Base-by-base conservation (phyloP, 192 early-diverging fungal genomes). In the Physocladia obscura region DNA sequence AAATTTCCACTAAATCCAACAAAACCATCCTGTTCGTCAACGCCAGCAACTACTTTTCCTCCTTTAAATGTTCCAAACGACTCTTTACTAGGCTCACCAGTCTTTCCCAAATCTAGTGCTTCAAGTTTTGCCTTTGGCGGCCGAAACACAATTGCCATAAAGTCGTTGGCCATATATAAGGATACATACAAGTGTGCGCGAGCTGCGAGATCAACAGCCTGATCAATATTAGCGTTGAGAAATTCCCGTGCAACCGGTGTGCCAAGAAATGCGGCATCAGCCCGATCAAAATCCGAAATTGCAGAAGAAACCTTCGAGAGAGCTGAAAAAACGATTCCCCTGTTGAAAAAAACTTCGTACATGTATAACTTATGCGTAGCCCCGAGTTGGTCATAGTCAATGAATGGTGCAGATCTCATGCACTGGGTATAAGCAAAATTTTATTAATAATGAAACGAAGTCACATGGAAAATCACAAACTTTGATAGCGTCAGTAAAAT, bases 341-440 rank as follows among this genome's bases (percentile, higher is more conserved):
- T 87, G 76, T 97, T 97, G 84, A 92, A 98, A 52, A 91, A 73
- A 15, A 95, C 88, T 76, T 98, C 91, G 74, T 90, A 96, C 0
- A 89, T 77, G 73, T 90, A 94, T 30, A 98, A 83, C 74, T 94
- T 92, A 81, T 89, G 95, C 34, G 89, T 83, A 36, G 97, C 87
- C 2, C 97, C 97, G 34, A 98, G 82, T 74, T 98, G 97, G 64
- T 88, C 88, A 74, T 98, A 98, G 77, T 98, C 94, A 62, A 98
- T 96, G 40, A 91, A 84, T 61, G 87, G 80, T 78, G 94, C 96
- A 58, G 91, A 90, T 3, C 82, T 76, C 38, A 83, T 69, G 29
- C 62, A 57, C 74, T 76, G 63, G 48, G 40, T 44, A 40, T 50
- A 30, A 24, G 11, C 24, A 13, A 6, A 71, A 36, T 21, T 71